Evolutionary conservation across 805 yeast genomes (phyloP).

Genomic region (Wickerhamomyces subpelliculosus): DNA sequence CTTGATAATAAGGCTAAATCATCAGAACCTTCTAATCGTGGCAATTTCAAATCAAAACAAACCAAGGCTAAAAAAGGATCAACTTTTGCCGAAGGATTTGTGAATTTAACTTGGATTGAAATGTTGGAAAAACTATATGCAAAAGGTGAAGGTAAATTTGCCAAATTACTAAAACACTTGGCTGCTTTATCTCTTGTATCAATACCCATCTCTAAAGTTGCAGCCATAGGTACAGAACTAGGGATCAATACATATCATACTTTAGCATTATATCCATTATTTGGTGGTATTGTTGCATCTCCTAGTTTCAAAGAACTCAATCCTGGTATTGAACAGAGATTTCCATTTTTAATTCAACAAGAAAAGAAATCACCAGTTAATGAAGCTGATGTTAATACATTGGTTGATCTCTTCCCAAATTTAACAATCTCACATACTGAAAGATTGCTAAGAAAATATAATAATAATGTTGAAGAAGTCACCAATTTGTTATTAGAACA

Average conservation of each 20-base stretch:
- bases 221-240: slow-evolving; percentile 36
- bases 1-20: slow-evolving; percentile 4
- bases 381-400: slow-evolving; percentile 31
- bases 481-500: slow-evolving; percentile 58
- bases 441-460: slow-evolving; percentile 40
- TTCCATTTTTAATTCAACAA: slow-evolving; percentile 36
- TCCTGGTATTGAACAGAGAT: slow-evolving; percentile 46
- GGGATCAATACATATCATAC: slow-evolving; percentile 36
- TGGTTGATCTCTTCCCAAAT: slow-evolving; percentile 62
- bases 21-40: background rate
- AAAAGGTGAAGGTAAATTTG: slow-evolving; percentile 47
- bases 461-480: slow-evolving; percentile 46
- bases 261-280: slow-evolving; percentile 43
- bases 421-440: slow-evolving; percentile 40
- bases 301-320: slow-evolving; percentile 35
- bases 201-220: slow-evolving; percentile 8
- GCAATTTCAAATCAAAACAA: background rate
- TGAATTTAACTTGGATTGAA: slow-evolving; percentile 51
- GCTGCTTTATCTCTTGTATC: slow-evolving; percentile 43
- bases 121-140: slow-evolving; percentile 50
- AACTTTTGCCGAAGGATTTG: slow-evolving; percentile 48
- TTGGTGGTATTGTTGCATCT: slow-evolving; percentile 47
- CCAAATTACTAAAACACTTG: slow-evolving; percentile 37
- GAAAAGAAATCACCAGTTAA: slow-evolving; percentile 10
- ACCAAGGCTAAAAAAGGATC: background rate